Evolutionary conservation across 2,329 filamentous ascomycete species (phyloP), one percentile per base, ranked within the genome.

Genomic region (Colletotrichum shisoi): DNA sequence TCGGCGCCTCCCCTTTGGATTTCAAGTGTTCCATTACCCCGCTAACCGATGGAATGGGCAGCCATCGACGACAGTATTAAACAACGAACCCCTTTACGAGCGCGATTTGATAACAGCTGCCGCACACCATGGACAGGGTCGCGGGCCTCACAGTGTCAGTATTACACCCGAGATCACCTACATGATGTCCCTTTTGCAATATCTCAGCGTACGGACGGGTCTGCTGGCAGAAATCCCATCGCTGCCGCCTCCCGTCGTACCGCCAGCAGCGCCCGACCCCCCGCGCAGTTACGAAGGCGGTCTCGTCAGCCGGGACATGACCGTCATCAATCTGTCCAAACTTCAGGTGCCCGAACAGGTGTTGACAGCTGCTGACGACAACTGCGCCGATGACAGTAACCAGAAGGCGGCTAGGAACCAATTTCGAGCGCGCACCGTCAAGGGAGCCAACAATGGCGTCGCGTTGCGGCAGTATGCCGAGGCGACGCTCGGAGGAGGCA

Each of bases 391-490:
- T 13, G 69, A 76, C 76, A 95, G 92, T 73, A 95, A 95, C 82
- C 90, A 93, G 78, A 91, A 93, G 75, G 93, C 92, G 72, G 89
- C 92, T 79, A 68, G 65, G 62, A 93, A 92, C 75, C 92, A 95
- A 72, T 98, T 98, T 83, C 93, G 94, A 76, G 92, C 94, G 44
- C 91, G 94, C 74, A 83, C 89, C 49, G 91, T 90, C 75, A 96
- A 95, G 78, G 93, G 94, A 65, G 96, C 93, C 61, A 96, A 85
- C 31, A 87, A 84, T 86, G 66, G 70, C 78, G 96, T 96, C 83
- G 95, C 98, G 80, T 84, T 99, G 72, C 91, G 95, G 79, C 95
- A 99, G 79, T 99, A 98, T 84, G 95, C 95, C 59, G 96, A 99
- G 79, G 95, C 96, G 52, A 99, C 95, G 12, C 85, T 99, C 44